Evolutionary conservation across 2,329 filamentous ascomycete species (phyloP).

Genomic region (Dissoconium aciculare): DNA sequence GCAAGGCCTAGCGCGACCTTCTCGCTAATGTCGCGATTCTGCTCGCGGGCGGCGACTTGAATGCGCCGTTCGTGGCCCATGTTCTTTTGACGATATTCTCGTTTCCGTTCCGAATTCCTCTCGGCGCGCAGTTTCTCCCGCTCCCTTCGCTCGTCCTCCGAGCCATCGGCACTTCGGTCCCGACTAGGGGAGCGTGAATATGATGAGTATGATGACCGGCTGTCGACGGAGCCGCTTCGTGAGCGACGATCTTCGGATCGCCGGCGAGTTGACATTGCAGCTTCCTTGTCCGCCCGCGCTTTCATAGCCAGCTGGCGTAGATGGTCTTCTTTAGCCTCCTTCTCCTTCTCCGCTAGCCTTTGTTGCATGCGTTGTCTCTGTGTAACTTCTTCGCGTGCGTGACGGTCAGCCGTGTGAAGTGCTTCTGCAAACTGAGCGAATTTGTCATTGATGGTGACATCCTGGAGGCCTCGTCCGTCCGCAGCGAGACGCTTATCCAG

Average conservation of each 20-base stretch:
- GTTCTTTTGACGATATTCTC: constrained; percentile 78
- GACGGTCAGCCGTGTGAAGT: constrained; percentile 82
- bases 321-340: constrained; percentile 83
- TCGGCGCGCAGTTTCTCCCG: constrained; percentile 66
- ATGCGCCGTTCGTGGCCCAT: constrained; percentile 90
- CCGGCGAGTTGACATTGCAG: constrained; percentile 34
- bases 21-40: constrained; percentile 92
- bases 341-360: constrained; percentile 89
- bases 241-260: constrained; percentile 16
- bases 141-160: constrained; percentile 39
- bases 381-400: constrained; percentile 89
- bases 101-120: constrained; percentile 64
- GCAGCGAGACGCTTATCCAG: constrained; percentile 90
- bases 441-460: constrained; percentile 95
- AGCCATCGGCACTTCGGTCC: constrained; percentile 45
- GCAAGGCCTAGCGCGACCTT: constrained; percentile 89
- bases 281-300: constrained; percentile 57
- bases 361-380: constrained; percentile 92
- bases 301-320: constrained; percentile 78
- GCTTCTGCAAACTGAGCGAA: constrained; percentile 94
- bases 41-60: constrained; percentile 85
- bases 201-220: constrained; percentile 26
- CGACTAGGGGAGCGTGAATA: constrained; percentile 20
- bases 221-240: constrained; percentile 17
- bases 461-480: constrained; percentile 79